Conservation (phyloP, 441 rosid species). For the Syzygium malaccense region DNA sequence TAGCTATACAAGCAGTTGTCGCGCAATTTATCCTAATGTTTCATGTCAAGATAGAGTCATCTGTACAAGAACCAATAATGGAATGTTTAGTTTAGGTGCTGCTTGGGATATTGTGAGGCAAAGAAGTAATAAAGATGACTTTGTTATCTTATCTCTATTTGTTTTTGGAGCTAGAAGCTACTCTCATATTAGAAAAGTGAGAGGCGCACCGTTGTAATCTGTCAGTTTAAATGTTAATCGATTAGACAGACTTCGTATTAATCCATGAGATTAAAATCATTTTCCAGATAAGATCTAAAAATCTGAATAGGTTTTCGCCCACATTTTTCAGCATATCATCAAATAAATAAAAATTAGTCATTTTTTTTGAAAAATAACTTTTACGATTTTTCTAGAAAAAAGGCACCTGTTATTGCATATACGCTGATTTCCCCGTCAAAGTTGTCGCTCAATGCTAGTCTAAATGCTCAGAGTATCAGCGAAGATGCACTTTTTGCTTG, state of each 20-base stretch:
- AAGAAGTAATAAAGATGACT: background rate
- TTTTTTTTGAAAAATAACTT: background rate
- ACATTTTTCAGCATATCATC: background rate
- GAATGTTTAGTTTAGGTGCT: background rate
- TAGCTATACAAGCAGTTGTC: background rate
- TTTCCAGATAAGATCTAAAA: background rate
- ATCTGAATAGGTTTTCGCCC: background rate
- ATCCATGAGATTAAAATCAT: background rate
- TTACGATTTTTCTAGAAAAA: background rate
- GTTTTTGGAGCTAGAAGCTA: background rate
- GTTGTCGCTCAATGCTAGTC: background rate
- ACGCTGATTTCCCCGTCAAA: background rate
- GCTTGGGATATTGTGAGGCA: background rate
- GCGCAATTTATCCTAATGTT: background rate
- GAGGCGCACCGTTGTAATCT: background rate
- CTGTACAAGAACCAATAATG: background rate
- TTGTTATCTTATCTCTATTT: background rate
- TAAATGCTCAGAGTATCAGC: background rate
- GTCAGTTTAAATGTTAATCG: background rate
- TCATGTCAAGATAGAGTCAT: background rate
- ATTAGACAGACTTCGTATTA: background rate
- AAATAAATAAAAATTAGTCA: background rate
- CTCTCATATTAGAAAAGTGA: background rate
- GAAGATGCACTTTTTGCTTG: background rate
- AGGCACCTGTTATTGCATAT: background rate